Base-by-base conservation (phyloP, 2,329 filamentous ascomycete genomes). In the Botrytis tulipae region DNA sequence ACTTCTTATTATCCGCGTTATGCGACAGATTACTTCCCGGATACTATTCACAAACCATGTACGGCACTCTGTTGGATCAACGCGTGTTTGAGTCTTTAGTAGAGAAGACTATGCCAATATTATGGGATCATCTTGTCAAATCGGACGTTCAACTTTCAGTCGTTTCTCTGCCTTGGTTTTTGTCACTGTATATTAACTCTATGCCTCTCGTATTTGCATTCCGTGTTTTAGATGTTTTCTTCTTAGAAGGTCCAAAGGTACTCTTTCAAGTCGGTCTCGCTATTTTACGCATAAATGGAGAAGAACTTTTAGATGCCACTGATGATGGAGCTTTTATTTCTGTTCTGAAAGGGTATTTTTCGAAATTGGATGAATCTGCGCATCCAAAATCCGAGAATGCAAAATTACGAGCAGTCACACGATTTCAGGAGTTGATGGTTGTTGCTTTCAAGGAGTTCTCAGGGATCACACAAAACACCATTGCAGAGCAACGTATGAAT, bases 21-120 rank as follows among this genome's bases (percentile, higher is more conserved):
- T 99, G 96, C 84, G 95, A 98, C 82, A 91, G 95, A 65, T 86
- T 99, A 2, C 89, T 98, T 5, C 96, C 96, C 0, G 96, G 96
- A 7, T 99, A 99, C 84, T 99, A 99, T 83, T 98, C 95, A 8
- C 97, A 93, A 29, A 99, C 97, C 77, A 99, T 99, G 96, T 99
- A 99, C 83, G 96, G 96, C 78, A 99, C 96, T 1, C 86, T 99
- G 8, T 88, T 99, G 57, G 96, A 99, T 80, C 96, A 99, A 80
- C 94, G 96, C 78, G 96, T 99, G 22, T 99, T 99, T 79, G 96
- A 99, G 83, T 97, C 93, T 3, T 86, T 99, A 6, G 96, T 99
- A n/a, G 96, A 99, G 82, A 96, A 94, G 84, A 99, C 96, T 1
- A 98, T 99, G 95, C 96, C 96, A 1, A 92, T 99, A 74, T 88